These are phyloP conservation scores for Saccharomyces hybrid DNA, from an alignment of 1,139 yeast genomes.

Conservation along the genomic window DNA sequence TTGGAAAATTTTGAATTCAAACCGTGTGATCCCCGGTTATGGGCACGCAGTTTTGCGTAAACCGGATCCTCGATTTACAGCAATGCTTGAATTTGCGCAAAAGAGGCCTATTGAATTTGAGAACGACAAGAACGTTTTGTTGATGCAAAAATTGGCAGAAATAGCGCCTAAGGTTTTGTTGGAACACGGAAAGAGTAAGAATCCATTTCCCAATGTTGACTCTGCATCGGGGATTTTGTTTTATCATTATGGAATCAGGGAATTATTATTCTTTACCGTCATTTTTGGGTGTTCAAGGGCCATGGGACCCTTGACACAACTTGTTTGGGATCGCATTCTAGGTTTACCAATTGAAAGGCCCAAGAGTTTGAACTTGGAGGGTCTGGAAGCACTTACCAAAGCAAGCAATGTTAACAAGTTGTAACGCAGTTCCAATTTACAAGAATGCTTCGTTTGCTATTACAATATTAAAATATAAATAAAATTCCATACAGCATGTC, in stretches of 20 bases:
- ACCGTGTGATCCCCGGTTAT: slow-evolving; percentile 96
- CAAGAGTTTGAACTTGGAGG: slow-evolving; percentile 34
- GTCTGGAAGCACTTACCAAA: slow-evolving; percentile 4
- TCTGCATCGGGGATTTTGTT: slow-evolving; percentile 50
- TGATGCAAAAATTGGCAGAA: slow-evolving; percentile 33
- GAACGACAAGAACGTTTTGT: slow-evolving; percentile 29
- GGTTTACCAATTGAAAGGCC: slow-evolving; percentile 61
- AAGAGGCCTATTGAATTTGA: slow-evolving; percentile 29
- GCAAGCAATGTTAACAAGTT: background rate
- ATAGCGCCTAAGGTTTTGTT: slow-evolving; percentile 49
- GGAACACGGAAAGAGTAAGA: slow-evolving; percentile 55
- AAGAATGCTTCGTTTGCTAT: background rate
- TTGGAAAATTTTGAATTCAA: slow-evolving; percentile 85
- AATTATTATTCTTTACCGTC: slow-evolving; percentile 50
- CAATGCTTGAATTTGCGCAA: slow-evolving; percentile 33
- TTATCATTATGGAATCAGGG: slow-evolving; percentile 51
- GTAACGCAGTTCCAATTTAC: background rate
- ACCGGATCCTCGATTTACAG: slow-evolving; percentile 67
- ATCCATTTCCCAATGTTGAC: slow-evolving; percentile 60
- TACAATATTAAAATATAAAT: too few species aligned
- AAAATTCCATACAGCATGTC: background rate
- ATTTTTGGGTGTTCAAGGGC: slow-evolving; percentile 54
- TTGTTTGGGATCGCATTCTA: slow-evolving; percentile 51
- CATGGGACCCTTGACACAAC: slow-evolving; percentile 49
- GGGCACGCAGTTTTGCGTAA: slow-evolving; percentile 95